phyloP scores from a whole-genome alignment of 2,329 filamentous ascomycete species.

The Karstenula rhodostoma region DNA sequence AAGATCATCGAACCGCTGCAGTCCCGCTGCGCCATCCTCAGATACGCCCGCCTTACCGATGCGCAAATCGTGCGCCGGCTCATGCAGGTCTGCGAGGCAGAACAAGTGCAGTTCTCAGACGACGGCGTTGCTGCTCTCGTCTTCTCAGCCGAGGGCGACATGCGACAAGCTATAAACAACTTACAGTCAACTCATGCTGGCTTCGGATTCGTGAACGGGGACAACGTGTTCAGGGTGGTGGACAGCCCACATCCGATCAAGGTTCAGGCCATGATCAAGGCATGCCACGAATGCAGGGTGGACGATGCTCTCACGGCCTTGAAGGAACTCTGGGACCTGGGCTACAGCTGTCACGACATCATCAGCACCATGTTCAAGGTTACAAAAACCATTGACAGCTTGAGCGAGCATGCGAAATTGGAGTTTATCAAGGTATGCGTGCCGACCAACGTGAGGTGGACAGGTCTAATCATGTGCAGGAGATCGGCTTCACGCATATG shows the following conservation, averaged over 20 bases:
- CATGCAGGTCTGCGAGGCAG: constrained; percentile 90
- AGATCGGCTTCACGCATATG: constrained; percentile 99
- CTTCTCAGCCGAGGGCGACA: constrained; percentile 96
- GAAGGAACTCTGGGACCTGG: constrained; percentile 91
- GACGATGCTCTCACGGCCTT: constrained; percentile 86
- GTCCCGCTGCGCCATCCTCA: constrained; percentile 92
- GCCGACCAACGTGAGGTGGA: not conserved
- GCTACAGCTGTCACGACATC: constrained; percentile 98
- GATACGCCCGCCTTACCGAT: constrained; percentile 92
- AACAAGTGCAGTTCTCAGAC: constrained; percentile 88
- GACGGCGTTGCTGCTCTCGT: constrained; percentile 95
- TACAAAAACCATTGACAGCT: constrained; percentile 90
- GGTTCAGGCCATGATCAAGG: constrained; percentile 98
- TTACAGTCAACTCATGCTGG: constrained; percentile 91
- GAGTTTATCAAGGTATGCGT: constrained; percentile 80
- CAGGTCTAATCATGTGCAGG: constrained; percentile 51
- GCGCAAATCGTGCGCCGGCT: constrained; percentile 90
- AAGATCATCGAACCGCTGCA: constrained; percentile 99
- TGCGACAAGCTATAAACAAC: constrained; percentile 99
- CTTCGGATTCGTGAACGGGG: constrained; percentile 95
- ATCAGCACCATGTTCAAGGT: constrained; percentile 99
- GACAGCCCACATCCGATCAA: constrained; percentile 98
- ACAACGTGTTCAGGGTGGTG: constrained; percentile 98
- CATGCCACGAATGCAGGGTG: constrained; percentile 90
- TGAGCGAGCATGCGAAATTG: constrained; percentile 93